Conservation (phyloP, 768 basidiomycete genomes). For the Clavaria fumosa region DNA sequence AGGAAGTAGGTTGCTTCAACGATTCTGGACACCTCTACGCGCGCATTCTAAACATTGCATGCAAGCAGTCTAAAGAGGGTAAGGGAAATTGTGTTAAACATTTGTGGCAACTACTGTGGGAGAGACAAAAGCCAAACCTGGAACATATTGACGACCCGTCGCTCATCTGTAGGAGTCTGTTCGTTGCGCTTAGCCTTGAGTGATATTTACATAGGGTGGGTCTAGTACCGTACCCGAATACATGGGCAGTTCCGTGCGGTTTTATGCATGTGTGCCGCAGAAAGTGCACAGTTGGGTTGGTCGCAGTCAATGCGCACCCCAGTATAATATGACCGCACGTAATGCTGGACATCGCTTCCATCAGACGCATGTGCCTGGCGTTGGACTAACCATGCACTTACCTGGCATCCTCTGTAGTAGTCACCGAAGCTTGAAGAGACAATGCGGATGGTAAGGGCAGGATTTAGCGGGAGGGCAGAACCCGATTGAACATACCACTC, state of each 20-base stretch:
- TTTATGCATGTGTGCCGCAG: conserved; percentile 43
- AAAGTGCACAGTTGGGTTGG: conserved; percentile 33
- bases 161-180: conserved; percentile 30
- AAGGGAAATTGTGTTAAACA: too few relatives aligned
- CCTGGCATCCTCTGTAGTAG: conserved; percentile 28
- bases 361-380: too few relatives aligned
- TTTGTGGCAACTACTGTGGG: too few relatives aligned
- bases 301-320: conserved; percentile 44
- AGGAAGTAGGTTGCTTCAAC: too few relatives aligned
- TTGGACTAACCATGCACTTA: too few relatives aligned
- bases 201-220: neutral
- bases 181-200: neutral
- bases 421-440: conserved; percentile 21
- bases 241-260: conserved; percentile 44
- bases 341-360: too few relatives aligned
- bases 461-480: conserved; percentile 7
- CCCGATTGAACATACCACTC: conserved; percentile 27
- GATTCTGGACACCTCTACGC: too few relatives aligned
- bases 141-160: conserved; percentile 48
- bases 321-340: conserved; percentile 45
- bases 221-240: conserved; percentile 21
- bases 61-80: too few relatives aligned
- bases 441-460: too few relatives aligned
- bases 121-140: too few relatives aligned
- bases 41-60: too few relatives aligned